These are phyloP conservation scores for Epichloe gansuensis DNA, from an alignment of 2,329 filamentous ascomycete species.

Conservation along the genomic window DNA sequence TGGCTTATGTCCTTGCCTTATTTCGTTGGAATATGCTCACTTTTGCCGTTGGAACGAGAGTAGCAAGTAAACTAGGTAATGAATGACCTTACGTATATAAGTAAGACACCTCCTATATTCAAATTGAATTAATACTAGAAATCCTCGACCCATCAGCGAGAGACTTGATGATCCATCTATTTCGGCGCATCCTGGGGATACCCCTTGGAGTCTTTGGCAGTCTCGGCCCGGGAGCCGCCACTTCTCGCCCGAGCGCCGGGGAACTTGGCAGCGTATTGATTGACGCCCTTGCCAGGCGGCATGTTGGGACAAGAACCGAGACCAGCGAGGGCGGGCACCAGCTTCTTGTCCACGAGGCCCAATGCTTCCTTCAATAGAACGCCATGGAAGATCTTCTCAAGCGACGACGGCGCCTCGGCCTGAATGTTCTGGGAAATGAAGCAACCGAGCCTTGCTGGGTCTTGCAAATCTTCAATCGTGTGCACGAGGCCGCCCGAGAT, in stretches of 20 bases:
- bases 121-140: too few relatives aligned
- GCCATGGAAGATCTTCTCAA: constrained; percentile 4
- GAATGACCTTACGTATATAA: too few relatives aligned
- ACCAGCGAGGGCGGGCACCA: neutral
- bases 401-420: constrained; percentile 6
- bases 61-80: too few relatives aligned
- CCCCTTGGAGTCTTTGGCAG: constrained; percentile 3
- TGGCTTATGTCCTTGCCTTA: too few relatives aligned
- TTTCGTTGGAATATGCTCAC: too few relatives aligned
- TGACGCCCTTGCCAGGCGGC: constrained; percentile 4
- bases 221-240: neutral
- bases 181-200: constrained; percentile 4
- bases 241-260: neutral
- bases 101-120: too few relatives aligned
- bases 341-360: neutral
- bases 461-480: constrained; percentile 4
- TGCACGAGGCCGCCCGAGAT: constrained; percentile 35
- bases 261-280: constrained; percentile 4
- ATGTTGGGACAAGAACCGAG: constrained; percentile 3
- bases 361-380: constrained; percentile 1
- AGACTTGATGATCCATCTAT: neutral
- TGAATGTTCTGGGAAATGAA: constrained; percentile 6
- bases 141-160: too few relatives aligned
- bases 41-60: too few relatives aligned
- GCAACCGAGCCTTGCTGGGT: neutral